Evolutionary conservation across 1,284 basidiomycete genomes (phyloP).

Genomic region (Ganoderma lucidum): DNA sequence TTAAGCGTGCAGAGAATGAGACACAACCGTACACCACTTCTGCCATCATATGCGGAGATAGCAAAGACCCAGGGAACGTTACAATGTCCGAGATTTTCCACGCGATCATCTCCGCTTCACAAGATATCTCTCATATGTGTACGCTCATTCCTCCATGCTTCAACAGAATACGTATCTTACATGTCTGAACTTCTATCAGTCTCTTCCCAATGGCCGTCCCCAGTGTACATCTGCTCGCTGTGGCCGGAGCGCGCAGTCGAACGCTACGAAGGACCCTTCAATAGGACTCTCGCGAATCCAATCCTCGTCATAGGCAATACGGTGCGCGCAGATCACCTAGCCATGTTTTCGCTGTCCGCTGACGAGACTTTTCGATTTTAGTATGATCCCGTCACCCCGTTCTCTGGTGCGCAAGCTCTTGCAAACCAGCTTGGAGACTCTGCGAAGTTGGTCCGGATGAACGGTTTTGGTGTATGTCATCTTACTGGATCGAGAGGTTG

Average conservation of each 20-base stretch:
- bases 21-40: not conserved
- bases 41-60: conserved; percentile 33
- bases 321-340: conserved; percentile 8
- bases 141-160: not conserved
- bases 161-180: not conserved
- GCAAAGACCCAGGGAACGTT: conserved; percentile 21
- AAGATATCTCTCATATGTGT: conserved; percentile 32
- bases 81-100: conserved; percentile 30
- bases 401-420: conserved; percentile 24
- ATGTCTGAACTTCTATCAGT: conserved; percentile 9
- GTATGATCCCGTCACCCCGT: conserved; percentile 34
- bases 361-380: not conserved
- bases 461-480: conserved; percentile 32
- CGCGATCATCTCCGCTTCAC: conserved; percentile 23
- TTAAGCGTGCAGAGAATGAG: not conserved
- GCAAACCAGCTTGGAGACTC: conserved; percentile 27
- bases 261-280: conserved; percentile 36
- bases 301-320: conserved; percentile 34
- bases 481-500: not conserved
- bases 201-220: conserved; percentile 17
- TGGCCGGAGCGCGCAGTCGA: conserved; percentile 36
- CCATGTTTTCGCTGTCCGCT: not conserved
- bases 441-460: conserved; percentile 28
- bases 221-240: conserved; percentile 21
- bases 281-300: conserved; percentile 32